Conservation (phyloP, 345 rosid species). For the Eucalyptus tenuipes region DNA sequence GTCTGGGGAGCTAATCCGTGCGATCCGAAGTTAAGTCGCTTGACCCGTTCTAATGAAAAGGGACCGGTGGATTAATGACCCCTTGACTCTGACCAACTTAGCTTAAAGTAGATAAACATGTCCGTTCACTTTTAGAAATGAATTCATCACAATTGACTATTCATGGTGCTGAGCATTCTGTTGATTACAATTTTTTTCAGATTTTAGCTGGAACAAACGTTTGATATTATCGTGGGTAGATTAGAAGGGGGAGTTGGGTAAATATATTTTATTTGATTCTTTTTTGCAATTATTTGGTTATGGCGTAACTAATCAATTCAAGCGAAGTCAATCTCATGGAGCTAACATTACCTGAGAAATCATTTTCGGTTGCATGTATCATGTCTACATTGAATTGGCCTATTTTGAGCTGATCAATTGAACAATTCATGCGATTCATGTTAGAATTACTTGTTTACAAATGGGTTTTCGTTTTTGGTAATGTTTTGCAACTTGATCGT, state of each 20-base stretch:
- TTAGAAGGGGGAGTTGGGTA: neutral
- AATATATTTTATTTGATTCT: neutral
- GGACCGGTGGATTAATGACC: neutral
- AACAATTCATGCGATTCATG: rapidly evolving
- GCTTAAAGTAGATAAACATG: neutral
- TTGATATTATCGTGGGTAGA: neutral
- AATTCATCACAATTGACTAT: neutral
- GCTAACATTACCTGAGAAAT: neutral
- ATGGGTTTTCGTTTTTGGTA: neutral
- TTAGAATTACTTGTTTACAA: neutral
- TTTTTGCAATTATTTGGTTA: neutral
- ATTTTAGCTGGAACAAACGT: neutral
- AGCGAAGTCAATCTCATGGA: rapidly evolving
- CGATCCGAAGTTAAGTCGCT: neutral
- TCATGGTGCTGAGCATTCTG: neutral
- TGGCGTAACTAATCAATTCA: neutral
- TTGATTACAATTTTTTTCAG: neutral
- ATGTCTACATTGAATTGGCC: rapidly evolving
- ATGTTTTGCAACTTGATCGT: neutral
- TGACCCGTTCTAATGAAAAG: neutral
- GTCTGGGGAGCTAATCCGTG: neutral
- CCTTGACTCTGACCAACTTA: neutral
- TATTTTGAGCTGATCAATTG: neutral
- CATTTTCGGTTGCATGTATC: rapidly evolving
- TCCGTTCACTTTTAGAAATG: neutral